Conservation (phyloP, 306 rosid species). For the Cajanus cajan region DNA sequence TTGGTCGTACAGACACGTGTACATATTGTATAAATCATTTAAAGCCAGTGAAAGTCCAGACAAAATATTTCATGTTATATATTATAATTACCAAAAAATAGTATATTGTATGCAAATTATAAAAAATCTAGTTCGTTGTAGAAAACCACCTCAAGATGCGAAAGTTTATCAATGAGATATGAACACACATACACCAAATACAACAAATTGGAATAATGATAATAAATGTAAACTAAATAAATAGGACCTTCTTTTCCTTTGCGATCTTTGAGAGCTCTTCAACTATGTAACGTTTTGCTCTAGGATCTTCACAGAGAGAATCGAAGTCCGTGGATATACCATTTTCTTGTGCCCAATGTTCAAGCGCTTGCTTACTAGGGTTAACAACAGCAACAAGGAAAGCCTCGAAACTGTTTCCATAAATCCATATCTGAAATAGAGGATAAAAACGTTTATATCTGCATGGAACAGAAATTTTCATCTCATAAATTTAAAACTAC, state of each 20-base stretch:
- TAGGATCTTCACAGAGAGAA: slow-evolving; percentile 66
- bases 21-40: neutral
- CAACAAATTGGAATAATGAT: slow-evolving; percentile 1
- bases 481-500: neutral
- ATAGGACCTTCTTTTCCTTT: slow-evolving; percentile 79
- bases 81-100: neutral
- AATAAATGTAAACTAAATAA: slow-evolving; percentile 3
- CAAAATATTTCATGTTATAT: neutral
- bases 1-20: neutral
- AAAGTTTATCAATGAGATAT: neutral
- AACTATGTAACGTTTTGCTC: slow-evolving; percentile 62
- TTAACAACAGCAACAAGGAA: slow-evolving; percentile 82
- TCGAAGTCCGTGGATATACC: slow-evolving; percentile 64
- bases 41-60: neutral
- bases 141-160: neutral
- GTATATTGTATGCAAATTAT: neutral
- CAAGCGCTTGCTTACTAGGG: slow-evolving; percentile 66
- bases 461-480: slow-evolving; percentile 19
- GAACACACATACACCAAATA: neutral
- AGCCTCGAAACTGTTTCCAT: slow-evolving; percentile 93
- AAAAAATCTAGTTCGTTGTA: neutral
- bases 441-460: neutral
- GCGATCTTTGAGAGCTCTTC: slow-evolving; percentile 69
- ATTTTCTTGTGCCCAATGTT: slow-evolving; percentile 80
- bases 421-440: slow-evolving; percentile 81